Conservation (phyloP, 2,329 filamentous ascomycete genomes). For the Uncinocarpus reesii region DNA sequence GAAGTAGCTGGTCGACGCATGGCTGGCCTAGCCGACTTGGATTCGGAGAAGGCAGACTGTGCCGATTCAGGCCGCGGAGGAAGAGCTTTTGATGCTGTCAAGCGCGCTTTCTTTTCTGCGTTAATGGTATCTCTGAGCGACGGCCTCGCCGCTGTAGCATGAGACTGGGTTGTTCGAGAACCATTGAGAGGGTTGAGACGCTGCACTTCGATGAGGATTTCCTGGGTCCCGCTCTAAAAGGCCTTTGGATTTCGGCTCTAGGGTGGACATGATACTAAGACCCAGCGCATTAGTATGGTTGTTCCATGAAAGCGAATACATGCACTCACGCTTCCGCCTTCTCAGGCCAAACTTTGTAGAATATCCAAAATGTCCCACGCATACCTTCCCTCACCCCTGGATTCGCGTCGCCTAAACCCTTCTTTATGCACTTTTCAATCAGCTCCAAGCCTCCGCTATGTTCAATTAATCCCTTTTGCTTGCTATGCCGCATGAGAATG, state of each 20-base stretch:
- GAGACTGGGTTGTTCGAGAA: slow-evolving; percentile 8
- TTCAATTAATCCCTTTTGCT: slow-evolving; percentile 71
- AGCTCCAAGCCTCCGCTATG: slow-evolving; percentile 72
- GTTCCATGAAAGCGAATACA: too few species aligned
- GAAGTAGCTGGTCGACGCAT: slow-evolving; percentile 24
- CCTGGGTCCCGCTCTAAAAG: slow-evolving; percentile 71
- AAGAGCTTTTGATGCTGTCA: slow-evolving; percentile 34
- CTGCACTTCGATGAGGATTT: slow-evolving; percentile 46
- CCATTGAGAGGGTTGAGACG: slow-evolving; percentile 7
- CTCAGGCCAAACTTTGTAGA: slow-evolving; percentile 64
- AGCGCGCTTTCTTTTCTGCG: slow-evolving; percentile 59
- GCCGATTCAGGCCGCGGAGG: slow-evolving; percentile 49
- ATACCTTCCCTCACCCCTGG: slow-evolving; percentile 80
- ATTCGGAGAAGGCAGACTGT: slow-evolving; percentile 42
- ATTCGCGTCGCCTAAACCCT: slow-evolving; percentile 79
- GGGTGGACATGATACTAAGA: slow-evolving; percentile 60
- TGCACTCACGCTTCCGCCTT: slow-evolving; percentile 58
- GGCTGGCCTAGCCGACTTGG: slow-evolving; percentile 32
- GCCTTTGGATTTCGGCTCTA: slow-evolving; percentile 69
- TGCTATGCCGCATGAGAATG: slow-evolving; percentile 62
- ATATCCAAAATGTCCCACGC: slow-evolving; percentile 78
- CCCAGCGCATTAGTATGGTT: background rate
- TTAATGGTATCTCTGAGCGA: slow-evolving; percentile 74
- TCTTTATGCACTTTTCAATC: slow-evolving; percentile 79
- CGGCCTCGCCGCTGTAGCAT: slow-evolving; percentile 43